Evolutionary conservation across 768 basidiomycete genomes (phyloP).

Genomic region (Tylopilus plumbeoviolaceoides): DNA sequence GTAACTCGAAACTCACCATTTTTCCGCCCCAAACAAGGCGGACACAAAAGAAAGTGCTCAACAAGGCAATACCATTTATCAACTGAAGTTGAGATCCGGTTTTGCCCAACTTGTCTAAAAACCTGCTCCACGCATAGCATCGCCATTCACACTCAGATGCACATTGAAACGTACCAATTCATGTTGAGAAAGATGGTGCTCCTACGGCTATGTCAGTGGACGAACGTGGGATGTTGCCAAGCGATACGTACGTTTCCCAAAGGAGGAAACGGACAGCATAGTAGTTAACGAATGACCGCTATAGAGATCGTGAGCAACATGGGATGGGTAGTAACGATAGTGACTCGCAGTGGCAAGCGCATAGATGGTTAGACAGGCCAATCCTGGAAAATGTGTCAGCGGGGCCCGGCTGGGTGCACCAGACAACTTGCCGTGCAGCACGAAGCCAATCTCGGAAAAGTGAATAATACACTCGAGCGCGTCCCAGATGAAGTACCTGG

Average conservation of each 20-base stretch:
- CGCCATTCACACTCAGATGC: background rate
- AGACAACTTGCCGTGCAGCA: conserved; percentile 58
- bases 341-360: conserved; percentile 63
- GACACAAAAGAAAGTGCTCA: conserved; percentile 64
- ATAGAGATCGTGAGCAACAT: conserved; percentile 5
- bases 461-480: conserved; percentile 64
- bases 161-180: conserved; percentile 57
- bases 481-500: conserved; percentile 84
- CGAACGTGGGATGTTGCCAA: background rate
- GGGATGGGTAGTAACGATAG: background rate
- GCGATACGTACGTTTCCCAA: conserved; percentile 67
- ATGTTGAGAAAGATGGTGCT: conserved; percentile 87
- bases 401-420: background rate
- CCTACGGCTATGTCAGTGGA: conserved; percentile 31
- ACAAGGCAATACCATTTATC: conserved; percentile 65
- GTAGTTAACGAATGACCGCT: conserved; percentile 77
- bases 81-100: conserved; percentile 67
- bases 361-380: conserved; percentile 64
- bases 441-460: conserved; percentile 68
- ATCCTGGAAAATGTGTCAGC: conserved; percentile 34
- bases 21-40: conserved; percentile 69
- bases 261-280: conserved; percentile 73
- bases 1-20: conserved; percentile 23
- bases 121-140: conserved; percentile 38
- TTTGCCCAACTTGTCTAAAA: conserved; percentile 70